phyloP scores from a whole-genome alignment of 179 eudicot genomes.

The Silene noctiflora region DNA sequence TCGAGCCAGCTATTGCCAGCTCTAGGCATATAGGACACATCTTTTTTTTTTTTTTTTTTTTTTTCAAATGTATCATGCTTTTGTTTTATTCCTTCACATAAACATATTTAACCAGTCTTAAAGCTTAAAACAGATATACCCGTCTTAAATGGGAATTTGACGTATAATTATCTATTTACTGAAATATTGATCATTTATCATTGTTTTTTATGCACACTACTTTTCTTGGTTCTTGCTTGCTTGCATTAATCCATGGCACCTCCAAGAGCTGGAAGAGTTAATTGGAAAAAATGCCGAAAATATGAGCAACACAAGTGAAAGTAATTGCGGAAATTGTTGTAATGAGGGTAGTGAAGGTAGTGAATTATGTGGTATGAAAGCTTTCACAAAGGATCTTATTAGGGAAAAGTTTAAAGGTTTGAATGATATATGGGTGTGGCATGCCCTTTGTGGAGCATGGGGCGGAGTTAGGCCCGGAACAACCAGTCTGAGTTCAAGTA shows the following conservation, averaged over 20 bases:
- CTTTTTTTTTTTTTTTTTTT: too few relatives aligned
- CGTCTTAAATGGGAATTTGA: too few relatives aligned
- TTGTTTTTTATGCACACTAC: not conserved
- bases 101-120: too few relatives aligned
- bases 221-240: too few relatives aligned
- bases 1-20: too few relatives aligned
- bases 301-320: slow-evolving; percentile 6
- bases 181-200: slow-evolving; percentile 3
- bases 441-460: slow-evolving; percentile 68
- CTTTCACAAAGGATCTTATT: slow-evolving; percentile 56
- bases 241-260: slow-evolving; percentile 30
- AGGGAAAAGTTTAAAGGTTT: slow-evolving; percentile 42
- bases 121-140: too few relatives aligned
- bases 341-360: too few relatives aligned
- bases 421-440: slow-evolving; percentile 69
- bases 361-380: slow-evolving; percentile 48
- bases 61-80: too few relatives aligned
- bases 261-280: slow-evolving; percentile 43
- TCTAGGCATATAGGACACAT: too few relatives aligned
- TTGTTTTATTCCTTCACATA: too few relatives aligned
- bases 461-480: slow-evolving; percentile 66
- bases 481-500: slow-evolving; percentile 42
- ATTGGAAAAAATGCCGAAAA: slow-evolving; percentile 22
- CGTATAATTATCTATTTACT: too few relatives aligned
- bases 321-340: too few relatives aligned